Base-by-base conservation (phyloP, 495 filamentous ascomycete species). In the Penicillium canescens region DNA sequence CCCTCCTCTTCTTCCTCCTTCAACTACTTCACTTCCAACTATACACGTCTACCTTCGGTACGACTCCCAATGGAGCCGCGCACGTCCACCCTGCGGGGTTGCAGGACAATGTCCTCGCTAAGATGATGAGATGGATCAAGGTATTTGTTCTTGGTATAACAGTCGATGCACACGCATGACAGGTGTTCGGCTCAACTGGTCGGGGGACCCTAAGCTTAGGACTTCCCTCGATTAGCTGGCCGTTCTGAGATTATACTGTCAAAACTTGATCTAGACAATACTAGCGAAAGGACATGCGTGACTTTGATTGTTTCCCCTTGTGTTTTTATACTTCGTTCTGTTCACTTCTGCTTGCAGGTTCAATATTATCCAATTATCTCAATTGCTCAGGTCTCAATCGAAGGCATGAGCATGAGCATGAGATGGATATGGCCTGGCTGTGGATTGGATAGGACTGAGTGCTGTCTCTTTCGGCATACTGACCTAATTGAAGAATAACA, bases 201-300 rank as follows among this genome's bases (percentile, higher is more conserved):
- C 34, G 35, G 52, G 20, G 16, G 39, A 45, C 33, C 55, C 49
- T 43, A 18, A 18, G 18, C 18, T 18, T 37, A 10, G 20, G n/a
- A 13, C 18, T 8, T 26, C 28, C 12, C 16, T 37, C 23, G 44
- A 21, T 35, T 48, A 53, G 45, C 49, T 52, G 56, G 61, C 70
- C 65, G 79, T 79, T 81, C 81, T 84, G 81, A 84, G 81, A 84
- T 77, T 80, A 84, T 79, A 84, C 81, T 82, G 81, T 82, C 74
- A 74, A 70, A 87, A 88, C 85, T 87, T 88, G 85, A 88, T 87
- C 85, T 86, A 84, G 85, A 86, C 85, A 87, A 88, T 88, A 80
- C 85, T 83, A 86, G 85, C 85, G 85, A 84, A 87, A 87, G 85
- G 80, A 88, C 81, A 84, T 86, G 84, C 85, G 73, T 75, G 70